Conservation (phyloP, 2,329 filamentous ascomycete species). For the Neoscytalidium dimidiatum region DNA sequence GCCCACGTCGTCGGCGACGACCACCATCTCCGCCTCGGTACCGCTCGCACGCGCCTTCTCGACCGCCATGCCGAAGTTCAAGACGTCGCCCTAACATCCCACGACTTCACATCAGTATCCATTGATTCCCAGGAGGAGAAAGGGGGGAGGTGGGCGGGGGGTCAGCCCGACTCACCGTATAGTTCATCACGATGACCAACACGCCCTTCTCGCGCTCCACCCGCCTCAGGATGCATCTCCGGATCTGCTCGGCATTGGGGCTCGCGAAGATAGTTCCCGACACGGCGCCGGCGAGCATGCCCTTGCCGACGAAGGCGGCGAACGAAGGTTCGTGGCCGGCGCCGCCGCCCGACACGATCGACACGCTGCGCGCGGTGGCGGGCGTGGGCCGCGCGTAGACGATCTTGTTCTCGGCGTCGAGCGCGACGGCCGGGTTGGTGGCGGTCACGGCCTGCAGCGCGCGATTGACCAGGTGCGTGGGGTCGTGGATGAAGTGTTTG, state of each 20-base stretch:
- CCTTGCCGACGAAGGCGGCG: constrained; percentile 78
- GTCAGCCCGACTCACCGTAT: constrained; percentile 58
- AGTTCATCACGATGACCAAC: constrained; percentile 93
- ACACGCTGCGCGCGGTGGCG: constrained; percentile 60
- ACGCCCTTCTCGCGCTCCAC: constrained; percentile 74
- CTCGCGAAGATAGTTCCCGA: constrained; percentile 87
- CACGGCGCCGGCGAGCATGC: constrained; percentile 78
- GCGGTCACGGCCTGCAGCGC: constrained; percentile 77
- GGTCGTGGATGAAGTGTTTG: constrained; percentile 90
- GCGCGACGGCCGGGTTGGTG: constrained; percentile 80
- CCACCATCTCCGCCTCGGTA: constrained; percentile 79
- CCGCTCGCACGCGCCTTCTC: constrained; percentile 87
- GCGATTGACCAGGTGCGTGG: constrained; percentile 73
- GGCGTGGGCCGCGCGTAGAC: constrained; percentile 69
- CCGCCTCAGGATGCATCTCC: constrained; percentile 70
- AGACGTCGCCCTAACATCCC: constrained; percentile 52
- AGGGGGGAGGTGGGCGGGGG: neutral
- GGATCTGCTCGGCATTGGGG: constrained; percentile 79
- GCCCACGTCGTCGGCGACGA: constrained; percentile 89
- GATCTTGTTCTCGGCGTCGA: constrained; percentile 80
- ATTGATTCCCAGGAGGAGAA: neutral
- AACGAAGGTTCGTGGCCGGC: constrained; percentile 91
- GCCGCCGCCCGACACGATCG: constrained; percentile 84
- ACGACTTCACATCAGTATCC: neutral
- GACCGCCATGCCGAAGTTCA: constrained; percentile 92